phyloP scores from a whole-genome alignment of 139 green algal species.

The Tetraselmis chui region DNA sequence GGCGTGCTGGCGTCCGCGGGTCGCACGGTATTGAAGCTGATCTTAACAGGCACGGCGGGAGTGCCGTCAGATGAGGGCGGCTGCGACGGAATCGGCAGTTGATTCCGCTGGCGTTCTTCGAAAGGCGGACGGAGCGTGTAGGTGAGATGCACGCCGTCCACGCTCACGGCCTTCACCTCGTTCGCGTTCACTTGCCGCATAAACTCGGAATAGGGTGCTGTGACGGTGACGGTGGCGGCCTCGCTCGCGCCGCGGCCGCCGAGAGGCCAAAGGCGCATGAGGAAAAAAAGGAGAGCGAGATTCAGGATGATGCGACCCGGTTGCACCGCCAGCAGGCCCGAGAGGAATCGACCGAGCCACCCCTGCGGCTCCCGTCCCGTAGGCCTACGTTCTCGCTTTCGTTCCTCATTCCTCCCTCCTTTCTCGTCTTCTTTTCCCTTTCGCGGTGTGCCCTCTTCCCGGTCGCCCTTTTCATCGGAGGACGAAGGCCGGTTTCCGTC shows the following conservation, averaged over 20 bases:
- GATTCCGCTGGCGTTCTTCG: neutral
- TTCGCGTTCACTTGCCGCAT: conserved; percentile 51
- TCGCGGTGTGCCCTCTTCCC: too few species aligned
- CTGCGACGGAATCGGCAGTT: neutral
- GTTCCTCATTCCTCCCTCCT: too few species aligned
- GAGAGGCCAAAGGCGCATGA: conserved; percentile 57
- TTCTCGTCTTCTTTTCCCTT: too few species aligned
- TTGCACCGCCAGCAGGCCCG: neutral
- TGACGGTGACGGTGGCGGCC: conserved; percentile 12
- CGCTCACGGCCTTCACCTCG: conserved; percentile 55
- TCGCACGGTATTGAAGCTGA: conserved; percentile 61
- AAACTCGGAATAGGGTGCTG: conserved; percentile 69
- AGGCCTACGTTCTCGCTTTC: too few species aligned
- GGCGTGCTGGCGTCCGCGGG: conserved; percentile 70
- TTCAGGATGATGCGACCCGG: conserved; percentile 42
- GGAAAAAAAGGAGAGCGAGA: conserved; percentile 38
- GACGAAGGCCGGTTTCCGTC: too few species aligned
- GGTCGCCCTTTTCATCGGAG: too few species aligned
- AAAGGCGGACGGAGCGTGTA: conserved; percentile 35
- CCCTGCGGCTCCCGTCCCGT: neutral
- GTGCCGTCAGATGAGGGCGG: neutral
- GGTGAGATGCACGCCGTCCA: conserved; percentile 63
- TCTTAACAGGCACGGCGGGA: neutral
- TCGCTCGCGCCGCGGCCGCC: conserved; percentile 16
- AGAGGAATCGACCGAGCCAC: neutral